These are phyloP conservation scores for Colletotrichum somersetense DNA, from an alignment of 2,329 filamentous ascomycete genomes.

Conservation along the genomic window DNA sequence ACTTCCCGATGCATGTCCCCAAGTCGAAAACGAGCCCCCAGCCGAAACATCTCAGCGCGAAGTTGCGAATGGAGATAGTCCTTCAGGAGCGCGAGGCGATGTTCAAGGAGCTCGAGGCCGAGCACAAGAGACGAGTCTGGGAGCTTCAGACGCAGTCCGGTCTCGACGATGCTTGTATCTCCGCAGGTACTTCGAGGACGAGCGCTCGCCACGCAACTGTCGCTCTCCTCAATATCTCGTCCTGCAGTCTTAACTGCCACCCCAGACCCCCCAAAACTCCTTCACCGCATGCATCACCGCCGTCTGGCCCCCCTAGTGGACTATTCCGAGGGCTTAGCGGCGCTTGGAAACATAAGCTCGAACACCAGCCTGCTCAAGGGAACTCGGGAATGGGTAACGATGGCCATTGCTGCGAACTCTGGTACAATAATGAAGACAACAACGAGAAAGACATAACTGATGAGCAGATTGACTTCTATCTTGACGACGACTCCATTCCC, in stretches of 20 bases:
- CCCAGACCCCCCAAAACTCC: too few species aligned
- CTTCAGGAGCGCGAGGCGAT: neutral
- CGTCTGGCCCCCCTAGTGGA: neutral
- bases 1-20: neutral
- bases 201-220: neutral
- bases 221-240: too few species aligned
- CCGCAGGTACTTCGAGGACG: neutral
- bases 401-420: neutral
- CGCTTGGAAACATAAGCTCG: neutral
- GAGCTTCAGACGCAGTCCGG: neutral
- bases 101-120: neutral
- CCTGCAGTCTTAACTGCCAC: too few species aligned
- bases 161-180: neutral
- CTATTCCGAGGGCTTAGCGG: neutral
- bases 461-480: slow-evolving; percentile 3
- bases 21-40: neutral
- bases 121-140: neutral
- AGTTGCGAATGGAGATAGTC: neutral
- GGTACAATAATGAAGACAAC: neutral
- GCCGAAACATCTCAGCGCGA: neutral
- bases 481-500: slow-evolving; percentile 11
- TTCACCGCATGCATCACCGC: neutral
- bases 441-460: neutral
- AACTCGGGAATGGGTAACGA: neutral
- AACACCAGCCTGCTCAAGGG: neutral